Base-by-base conservation (phyloP, 495 filamentous ascomycete genomes). In the Durotheca rogersii region DNA sequence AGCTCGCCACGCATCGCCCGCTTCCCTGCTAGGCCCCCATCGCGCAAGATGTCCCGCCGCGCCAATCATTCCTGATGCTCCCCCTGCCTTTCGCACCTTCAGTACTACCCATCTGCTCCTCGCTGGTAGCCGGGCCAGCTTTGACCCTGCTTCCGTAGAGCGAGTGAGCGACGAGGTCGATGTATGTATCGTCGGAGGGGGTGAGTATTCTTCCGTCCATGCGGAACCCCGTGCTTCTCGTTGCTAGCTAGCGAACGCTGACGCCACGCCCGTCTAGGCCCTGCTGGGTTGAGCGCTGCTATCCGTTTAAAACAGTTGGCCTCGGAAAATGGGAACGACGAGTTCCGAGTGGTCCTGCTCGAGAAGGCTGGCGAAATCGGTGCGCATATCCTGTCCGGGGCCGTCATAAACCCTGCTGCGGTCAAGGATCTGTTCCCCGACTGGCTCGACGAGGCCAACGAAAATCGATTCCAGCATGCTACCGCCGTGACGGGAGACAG, bases 331-430 rank as follows among this genome's bases (percentile, higher is more conserved):
- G 91, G 91, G 29, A 93, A 97, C 64, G 90, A 97, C 38, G 92
- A 94, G 29, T 95, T 97, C 66, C 81, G 94, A 12, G 91, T 99
- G 18, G 72, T 97, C 34, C 66, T 98, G 18, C 77, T 99, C 47
- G 93, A 99, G 61, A 99, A 99, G 72, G 90, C 94, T 10, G 89
- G 90, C 27, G 93, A 97, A 68, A 70, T 99, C 41, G 93, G 93
- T 23, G 91, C 90, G 16, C 93, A 99, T 66, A 95, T 96, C 51
- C 75, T 99, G 10, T 96, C 92, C 17, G 93, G 93, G 33, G 95
- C 95, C 55, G 93, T 99, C 33, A 86, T 97, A 51, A 83, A 98
- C 67, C 94, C 93, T 0, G 84, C 82, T 6, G 88, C 91, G 0
- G 73, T 99, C 56, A 83, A 94, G 53, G 91, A 97, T 65, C 80